Evolutionary conservation across 371 early-diverging fungal genomes (phyloP).

Genomic region (Synchytrium microbalum): DNA sequence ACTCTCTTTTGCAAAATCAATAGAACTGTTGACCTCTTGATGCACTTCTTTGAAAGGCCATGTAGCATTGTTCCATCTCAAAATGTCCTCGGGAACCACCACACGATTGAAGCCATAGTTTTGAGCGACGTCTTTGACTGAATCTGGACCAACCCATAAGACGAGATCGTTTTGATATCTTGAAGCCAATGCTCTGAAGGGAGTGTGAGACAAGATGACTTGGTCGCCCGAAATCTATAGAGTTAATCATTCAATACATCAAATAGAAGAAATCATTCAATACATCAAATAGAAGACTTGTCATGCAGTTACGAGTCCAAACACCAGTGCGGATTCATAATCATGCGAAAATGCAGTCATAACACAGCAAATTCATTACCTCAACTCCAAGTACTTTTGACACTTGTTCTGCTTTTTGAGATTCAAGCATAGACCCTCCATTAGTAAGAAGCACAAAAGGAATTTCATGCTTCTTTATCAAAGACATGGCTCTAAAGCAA

Average conservation of each 20-base stretch:
- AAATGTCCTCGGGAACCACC: conserved; percentile 67
- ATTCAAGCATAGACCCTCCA: conserved; percentile 74
- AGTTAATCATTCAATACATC: too few species aligned
- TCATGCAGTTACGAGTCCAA: too few species aligned
- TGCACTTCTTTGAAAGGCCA: too few species aligned
- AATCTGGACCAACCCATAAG: conserved; percentile 63
- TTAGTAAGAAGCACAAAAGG: conserved; percentile 63
- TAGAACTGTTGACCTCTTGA: too few species aligned
- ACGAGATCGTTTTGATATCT: conserved; percentile 53
- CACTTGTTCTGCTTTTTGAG: conserved; percentile 61
- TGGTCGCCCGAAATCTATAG: conserved; percentile 54
- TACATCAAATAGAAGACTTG: too few species aligned
- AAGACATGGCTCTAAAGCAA: neutral
- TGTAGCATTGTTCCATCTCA: conserved; percentile 56
- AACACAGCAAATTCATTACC: too few species aligned
- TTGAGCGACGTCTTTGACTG: conserved; percentile 36
- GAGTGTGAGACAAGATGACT: conserved; percentile 70
- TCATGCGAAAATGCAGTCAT: too few species aligned
- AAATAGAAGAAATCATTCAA: too few species aligned
- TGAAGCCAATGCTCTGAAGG: conserved; percentile 59
- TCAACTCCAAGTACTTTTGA: conserved; percentile 49
- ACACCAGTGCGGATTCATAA: too few species aligned
- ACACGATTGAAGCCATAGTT: conserved; percentile 67
- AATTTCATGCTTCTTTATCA: neutral
- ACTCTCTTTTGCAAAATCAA: too few species aligned